Evolutionary conservation across 208 protist species (phyloP), one percentile per base, ranked within the genome.

Genomic region (Strigomonas galati): DNA sequence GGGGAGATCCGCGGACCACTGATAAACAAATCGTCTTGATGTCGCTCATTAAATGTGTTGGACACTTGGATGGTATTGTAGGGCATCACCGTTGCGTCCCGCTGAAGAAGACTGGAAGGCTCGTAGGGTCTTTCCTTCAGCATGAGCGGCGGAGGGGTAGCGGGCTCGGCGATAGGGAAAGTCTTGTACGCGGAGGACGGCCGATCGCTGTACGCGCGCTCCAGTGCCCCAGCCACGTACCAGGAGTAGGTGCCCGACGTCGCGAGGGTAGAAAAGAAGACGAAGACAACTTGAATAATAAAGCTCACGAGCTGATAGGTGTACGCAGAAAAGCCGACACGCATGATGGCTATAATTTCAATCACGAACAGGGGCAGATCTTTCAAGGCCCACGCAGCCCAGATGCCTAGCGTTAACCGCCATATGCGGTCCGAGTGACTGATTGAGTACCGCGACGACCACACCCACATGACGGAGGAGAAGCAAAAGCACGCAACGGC

Each of bases 381-480:
- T 31, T 87, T 82, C 46, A 78, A 65, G 24, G 84, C 71, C 35
- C 62, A 85, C 3, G 85, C 60, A 37, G 40, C 61, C 67, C 69
- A 82, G 15, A 91, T 15, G 17, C 84, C 84, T 2, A 74, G 48
- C 12, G 71, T 58, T 28, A 81, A 62, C 19, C 72, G 62, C 65
- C 72, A 77, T 21, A 70, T 74, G 26, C 76, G 65, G 31, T 76
- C 71, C 0, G 71, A 74, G 43, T 69, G 62, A n/a, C 75, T 78
- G 40, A 66, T 53, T 37, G 67, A 59, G 63, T 91, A 91, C 61
- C 77, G 72, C 56, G 71, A 72, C 0, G 81, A 81, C 74, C 76
- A 77, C 62, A 91, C 28, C 84, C 84, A 91, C 32, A 83, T 63
- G 21, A 78, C 75, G 6, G 70, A 73, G 76, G 74, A 82, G 24